Base-by-base conservation (phyloP, 2,329 filamentous ascomycete species). In the Mollisia scopiformis region DNA sequence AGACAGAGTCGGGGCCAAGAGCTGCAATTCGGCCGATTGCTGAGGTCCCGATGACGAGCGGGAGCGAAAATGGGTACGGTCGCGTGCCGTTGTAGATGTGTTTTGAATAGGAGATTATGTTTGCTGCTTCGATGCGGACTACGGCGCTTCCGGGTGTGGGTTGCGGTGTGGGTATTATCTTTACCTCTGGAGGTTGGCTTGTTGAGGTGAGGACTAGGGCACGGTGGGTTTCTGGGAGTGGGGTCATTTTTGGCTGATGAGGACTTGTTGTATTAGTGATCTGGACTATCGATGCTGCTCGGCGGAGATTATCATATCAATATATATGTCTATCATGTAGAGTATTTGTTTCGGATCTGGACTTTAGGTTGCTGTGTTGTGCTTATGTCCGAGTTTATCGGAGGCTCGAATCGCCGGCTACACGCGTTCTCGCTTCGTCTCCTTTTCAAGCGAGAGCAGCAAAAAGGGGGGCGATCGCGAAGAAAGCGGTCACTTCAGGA, bases 51-150 rank as follows among this genome's bases (percentile, higher is more conserved):
- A 69, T 66, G 3, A 73, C 68, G 7, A 63, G 37, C 2, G 75
- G 73, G 39, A 70, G 67, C 1, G 74, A 68, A 52, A 73, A 68
- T 2, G 67, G 56, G 63, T 74, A 69, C 1, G 43, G 46, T 0
- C 73, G 73, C 0, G 62, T 67, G 13, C 77, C 78, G 31, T 73
- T 72, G 68, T 78, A 76, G 47, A 81, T 70, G 0, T 76, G 71
- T 14, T 70, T 61, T 11, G 64, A 62, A 65, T 81, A 80, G 6
- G 75, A 71, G 8, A 80, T 49, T 2, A 79, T 68, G 6, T 64
- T 66, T 0, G 75, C 70, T 1, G 68, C 66, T 10, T 76, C 60
- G 43, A 82, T 68, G 1, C 68, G 71, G n/a, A 81, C 69, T 7
- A 82, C 57, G 1, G 73, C 77, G n/a, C 68, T 75, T 6, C 79